Evolutionary conservation across 192 early-diverging fungal genomes (phyloP).

Genomic region (Entomortierella lignicola): DNA sequence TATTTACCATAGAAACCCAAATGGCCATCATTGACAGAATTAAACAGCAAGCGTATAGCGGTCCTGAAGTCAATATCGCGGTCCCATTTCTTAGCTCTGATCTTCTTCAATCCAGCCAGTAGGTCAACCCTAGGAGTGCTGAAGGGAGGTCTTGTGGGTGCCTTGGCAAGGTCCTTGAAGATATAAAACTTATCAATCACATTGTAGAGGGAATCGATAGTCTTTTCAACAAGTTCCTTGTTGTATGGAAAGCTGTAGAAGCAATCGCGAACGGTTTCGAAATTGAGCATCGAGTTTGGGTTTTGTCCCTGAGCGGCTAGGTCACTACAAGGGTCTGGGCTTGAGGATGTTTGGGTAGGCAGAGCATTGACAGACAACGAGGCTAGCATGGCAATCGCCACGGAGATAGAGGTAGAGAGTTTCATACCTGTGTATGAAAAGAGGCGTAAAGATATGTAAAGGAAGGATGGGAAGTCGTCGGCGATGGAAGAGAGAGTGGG

Average conservation of each 20-base stretch:
- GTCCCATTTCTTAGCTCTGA: conserved; percentile 35
- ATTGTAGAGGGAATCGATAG: conserved; percentile 28
- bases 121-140: conserved; percentile 30
- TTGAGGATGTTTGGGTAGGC: too few relatives aligned
- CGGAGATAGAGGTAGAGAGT: too few relatives aligned
- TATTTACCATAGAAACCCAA: conserved; percentile 35
- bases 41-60: conserved; percentile 37
- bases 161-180: conserved; percentile 45
- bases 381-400: too few relatives aligned
- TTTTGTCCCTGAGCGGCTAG: conserved; percentile 31
- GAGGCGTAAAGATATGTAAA: too few relatives aligned
- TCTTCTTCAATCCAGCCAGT: conserved; percentile 35
- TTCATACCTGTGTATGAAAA: too few relatives aligned
- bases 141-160: conserved; percentile 11
- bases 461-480: too few relatives aligned
- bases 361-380: too few relatives aligned
- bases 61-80: conserved; percentile 39
- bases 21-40: conserved; percentile 46
- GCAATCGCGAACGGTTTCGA: conserved; percentile 30
- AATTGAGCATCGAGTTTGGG: conserved; percentile 15
- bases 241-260: conserved; percentile 34
- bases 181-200: conserved; percentile 43
- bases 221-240: conserved; percentile 27
- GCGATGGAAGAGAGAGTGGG: too few relatives aligned
- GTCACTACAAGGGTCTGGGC: conserved; percentile 24